Conservation (phyloP, 371 early-diverging fungal genomes). For the Zopfochytrium polystomum region DNA sequence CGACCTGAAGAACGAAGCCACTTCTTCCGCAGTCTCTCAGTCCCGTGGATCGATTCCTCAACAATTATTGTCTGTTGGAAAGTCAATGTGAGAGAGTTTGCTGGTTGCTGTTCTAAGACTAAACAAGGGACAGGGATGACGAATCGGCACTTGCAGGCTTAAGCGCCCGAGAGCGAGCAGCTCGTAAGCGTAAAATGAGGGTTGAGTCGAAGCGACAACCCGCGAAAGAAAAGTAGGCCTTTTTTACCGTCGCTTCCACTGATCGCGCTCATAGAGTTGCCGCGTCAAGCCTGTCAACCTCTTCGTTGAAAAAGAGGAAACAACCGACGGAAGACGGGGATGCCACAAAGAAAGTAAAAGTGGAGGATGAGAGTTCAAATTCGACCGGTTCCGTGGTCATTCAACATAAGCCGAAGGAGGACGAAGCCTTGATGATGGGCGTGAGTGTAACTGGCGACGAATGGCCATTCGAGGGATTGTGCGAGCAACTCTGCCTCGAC, state of each 20-base stretch:
- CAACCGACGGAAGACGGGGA: constrained; percentile 6
- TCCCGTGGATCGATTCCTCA: constrained; percentile 6
- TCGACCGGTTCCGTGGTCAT: constrained; percentile 20
- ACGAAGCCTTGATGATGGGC: constrained; percentile 16
- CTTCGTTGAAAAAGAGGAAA: constrained; percentile 36
- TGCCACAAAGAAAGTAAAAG: constrained; percentile 12
- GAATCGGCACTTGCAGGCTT: constrained; percentile 66
- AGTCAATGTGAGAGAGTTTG: no score
- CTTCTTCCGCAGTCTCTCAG: no score
- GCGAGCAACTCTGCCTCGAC: constrained; percentile 85
- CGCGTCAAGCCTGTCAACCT: constrained; percentile 27
- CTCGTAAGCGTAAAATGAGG: constrained; percentile 83
- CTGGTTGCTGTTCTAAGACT: no score
- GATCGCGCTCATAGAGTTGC: constrained; percentile 19
- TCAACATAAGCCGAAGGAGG: constrained; percentile 32
- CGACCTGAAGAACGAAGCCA: constrained; percentile 50
- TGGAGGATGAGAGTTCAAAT: constrained; percentile 2
- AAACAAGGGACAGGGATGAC: constrained; percentile 15
- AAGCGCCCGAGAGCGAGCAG: constrained; percentile 86
- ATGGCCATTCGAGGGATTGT: constrained; percentile 91
- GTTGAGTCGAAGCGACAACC: constrained; percentile 70
- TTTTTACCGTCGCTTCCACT: constrained; percentile 6
- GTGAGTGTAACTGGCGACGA: constrained; percentile 48
- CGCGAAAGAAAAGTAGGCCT: constrained; percentile 66
- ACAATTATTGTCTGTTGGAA: constrained; percentile 19